These are phyloP conservation scores for Botrytis deweyae DNA, from an alignment of 2,329 filamentous ascomycete species.

Conservation along the genomic window DNA sequence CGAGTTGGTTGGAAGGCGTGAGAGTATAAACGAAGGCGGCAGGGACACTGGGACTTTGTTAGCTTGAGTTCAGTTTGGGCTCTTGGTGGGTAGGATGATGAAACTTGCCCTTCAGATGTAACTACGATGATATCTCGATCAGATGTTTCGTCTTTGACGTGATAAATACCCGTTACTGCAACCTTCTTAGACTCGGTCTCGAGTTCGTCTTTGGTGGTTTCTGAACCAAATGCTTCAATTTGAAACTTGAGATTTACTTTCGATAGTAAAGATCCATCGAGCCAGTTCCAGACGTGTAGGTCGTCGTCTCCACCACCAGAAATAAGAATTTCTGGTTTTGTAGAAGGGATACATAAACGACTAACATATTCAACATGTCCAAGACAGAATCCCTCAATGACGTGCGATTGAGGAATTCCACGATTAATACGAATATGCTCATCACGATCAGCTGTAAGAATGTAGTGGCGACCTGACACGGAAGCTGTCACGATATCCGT, in stretches of 20 bases:
- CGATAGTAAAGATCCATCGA: conserved; percentile 46
- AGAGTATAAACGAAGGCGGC: conserved; percentile 67
- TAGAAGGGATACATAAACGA: conserved; percentile 64
- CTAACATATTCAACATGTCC: conserved; percentile 85
- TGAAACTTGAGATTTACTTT: conserved; percentile 52
- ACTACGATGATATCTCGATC: conserved; percentile 48
- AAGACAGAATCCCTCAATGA: conserved; percentile 87
- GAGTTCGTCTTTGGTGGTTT: neutral
- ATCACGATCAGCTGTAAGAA: conserved; percentile 68
- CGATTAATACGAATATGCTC: conserved; percentile 88
- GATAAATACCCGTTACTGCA: conserved; percentile 41
- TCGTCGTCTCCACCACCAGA: conserved; percentile 85
- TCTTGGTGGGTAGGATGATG: neutral
- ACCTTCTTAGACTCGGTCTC: conserved; percentile 35
- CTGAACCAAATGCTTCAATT: conserved; percentile 40
- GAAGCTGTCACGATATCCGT: conserved; percentile 68
- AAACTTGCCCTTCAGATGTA: conserved; percentile 56
- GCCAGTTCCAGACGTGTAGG: conserved; percentile 83
- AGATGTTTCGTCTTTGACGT: conserved; percentile 37
- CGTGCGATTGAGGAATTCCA: conserved; percentile 75
- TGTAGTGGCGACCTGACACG: conserved; percentile 53
- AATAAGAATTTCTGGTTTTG: conserved; percentile 62
- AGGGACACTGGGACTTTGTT: conserved; percentile 46
- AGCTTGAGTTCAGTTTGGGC: neutral
- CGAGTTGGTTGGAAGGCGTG: conserved; percentile 49